Evolutionary conservation across 345 rosid species (phyloP).

Genomic region (Passiflora organensis): DNA sequence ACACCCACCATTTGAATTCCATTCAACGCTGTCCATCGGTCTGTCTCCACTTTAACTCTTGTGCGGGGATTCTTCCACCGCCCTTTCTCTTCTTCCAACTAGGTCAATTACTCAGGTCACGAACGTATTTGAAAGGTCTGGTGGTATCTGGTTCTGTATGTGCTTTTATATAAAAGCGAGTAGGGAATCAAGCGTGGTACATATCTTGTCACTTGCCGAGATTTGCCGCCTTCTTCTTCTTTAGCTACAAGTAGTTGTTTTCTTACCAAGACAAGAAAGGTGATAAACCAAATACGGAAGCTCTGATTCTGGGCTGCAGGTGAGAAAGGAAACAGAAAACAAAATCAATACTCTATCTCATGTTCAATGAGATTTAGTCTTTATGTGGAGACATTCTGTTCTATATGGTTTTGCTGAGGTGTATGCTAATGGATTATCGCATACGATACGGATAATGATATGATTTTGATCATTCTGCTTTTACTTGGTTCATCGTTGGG

Average conservation of each 20-base stretch:
- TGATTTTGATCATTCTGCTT: too few relatives aligned
- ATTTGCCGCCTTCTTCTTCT: neutral
- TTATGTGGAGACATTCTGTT: too few relatives aligned
- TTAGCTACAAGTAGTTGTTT: neutral
- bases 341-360: neutral
- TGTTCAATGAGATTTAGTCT: too few relatives aligned
- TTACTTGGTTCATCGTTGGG: too few relatives aligned
- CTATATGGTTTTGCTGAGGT: too few relatives aligned
- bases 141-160: constrained; percentile 3
- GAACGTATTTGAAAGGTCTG: constrained; percentile 22
- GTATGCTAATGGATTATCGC: too few relatives aligned
- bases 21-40: constrained; percentile 8
- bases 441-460: too few relatives aligned
- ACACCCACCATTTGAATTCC: neutral
- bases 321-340: neutral
- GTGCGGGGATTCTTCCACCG: constrained; percentile 14
- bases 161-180: constrained; percentile 18
- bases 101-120: constrained; percentile 6
- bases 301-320: constrained; percentile 6
- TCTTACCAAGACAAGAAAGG: neutral
- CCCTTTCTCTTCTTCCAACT: neutral
- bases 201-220: neutral
- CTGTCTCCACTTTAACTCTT: too few relatives aligned
- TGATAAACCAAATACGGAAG: neutral
- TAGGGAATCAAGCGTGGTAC: neutral